Base-by-base conservation (phyloP, 2,329 filamentous ascomycete genomes). In the Colletotrichum sp. region DNA sequence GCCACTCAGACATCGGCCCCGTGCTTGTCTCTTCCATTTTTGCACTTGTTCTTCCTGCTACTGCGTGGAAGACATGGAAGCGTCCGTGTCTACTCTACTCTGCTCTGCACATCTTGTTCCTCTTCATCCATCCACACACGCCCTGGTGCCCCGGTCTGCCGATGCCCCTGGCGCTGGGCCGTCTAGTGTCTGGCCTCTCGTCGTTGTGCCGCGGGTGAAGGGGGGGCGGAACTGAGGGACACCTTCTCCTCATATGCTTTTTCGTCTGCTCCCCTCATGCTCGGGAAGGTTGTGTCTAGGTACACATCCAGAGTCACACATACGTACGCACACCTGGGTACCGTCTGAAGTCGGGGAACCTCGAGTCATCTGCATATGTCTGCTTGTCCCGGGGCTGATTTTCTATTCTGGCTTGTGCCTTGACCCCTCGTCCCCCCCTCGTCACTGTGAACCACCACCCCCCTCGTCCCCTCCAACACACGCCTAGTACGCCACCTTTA, bases 331-430 rank as follows among this genome's bases (percentile, higher is more conserved):
- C 32, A 13, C 67, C n/a, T 36, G 18, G 18, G 28, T 57, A 30
- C 34, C 34, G 7, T 63, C 49, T 49, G 63, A 49, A 16, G 59
- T 65, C 28, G 69, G 52, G 13, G 21, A 74, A 55, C 70, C 64
- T 74, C 49, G 65, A 74, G 74, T 76, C 74, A 74, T 76, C 74
- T 74, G 74, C 65, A 74, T 76, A 71, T 74, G 74, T 60, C 65
- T 28, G 36, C n/a, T 52, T n/a, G 15, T 39, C 44, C 32, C 60
- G 39, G 60, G 21, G 32, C 69, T 64, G 34, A 49, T 65, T 68
- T 65, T 68, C 57, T 52, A 32, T 66, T 67, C 65, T 74, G 71
- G 66, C 75, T 75, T 71, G 75, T 76, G 75, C 71, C 71, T 75
- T 75, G 66, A 49, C 67, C 73, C 62, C 66, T 55, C 59, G 44